Evolutionary conservation across 495 filamentous ascomycete species (phyloP).

Genomic region (Cenococcum geophilum): DNA sequence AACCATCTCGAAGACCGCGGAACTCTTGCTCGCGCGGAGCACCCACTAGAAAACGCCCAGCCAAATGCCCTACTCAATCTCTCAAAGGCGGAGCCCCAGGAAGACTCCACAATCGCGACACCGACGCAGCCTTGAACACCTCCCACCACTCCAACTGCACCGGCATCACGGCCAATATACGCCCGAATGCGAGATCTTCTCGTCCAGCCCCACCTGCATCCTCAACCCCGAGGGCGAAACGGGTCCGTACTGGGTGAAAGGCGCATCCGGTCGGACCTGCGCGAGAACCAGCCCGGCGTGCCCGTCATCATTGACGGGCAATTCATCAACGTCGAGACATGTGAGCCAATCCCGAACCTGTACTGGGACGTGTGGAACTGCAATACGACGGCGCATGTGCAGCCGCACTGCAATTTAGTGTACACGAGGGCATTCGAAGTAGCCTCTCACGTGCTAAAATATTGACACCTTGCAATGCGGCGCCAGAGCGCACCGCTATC

Average conservation of each 20-base stretch:
- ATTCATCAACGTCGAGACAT: slow-evolving; percentile 54
- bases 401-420: too few species aligned
- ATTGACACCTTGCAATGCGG: too few species aligned
- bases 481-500: too few species aligned
- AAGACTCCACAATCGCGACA: slow-evolving; percentile 4
- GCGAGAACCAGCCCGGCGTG: slow-evolving; percentile 52
- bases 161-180: neutral
- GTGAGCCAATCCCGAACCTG: slow-evolving; percentile 46
- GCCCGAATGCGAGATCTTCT: slow-evolving; percentile 4
- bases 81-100: neutral
- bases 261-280: slow-evolving; percentile 47
- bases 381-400: slow-evolving; percentile 55
- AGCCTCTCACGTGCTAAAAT: too few species aligned
- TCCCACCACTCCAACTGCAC: slow-evolving; percentile 5
- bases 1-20: slow-evolving; percentile 4
- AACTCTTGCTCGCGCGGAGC: neutral
- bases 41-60: neutral
- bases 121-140: slow-evolving; percentile 5
- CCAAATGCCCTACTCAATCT: neutral
- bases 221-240: slow-evolving; percentile 16
- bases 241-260: slow-evolving; percentile 24
- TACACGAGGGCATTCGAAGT: too few species aligned
- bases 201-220: slow-evolving; percentile 12
- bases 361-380: slow-evolving; percentile 57
- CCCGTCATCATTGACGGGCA: slow-evolving; percentile 53